Base-by-base conservation (phyloP, 495 filamentous ascomycete genomes). In the Immersiella caudata region DNA sequence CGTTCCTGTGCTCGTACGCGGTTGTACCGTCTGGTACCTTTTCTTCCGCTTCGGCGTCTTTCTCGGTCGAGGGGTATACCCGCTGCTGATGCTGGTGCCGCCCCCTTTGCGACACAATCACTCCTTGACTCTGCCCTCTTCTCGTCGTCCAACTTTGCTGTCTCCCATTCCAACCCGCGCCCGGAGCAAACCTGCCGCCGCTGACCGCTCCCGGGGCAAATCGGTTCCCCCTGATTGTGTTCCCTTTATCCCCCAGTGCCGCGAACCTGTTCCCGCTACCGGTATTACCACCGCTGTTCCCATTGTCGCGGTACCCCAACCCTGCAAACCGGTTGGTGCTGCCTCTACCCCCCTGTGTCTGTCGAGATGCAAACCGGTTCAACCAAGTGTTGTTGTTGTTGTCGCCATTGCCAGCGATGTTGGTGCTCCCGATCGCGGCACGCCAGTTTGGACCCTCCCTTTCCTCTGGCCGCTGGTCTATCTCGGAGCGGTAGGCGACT, bases 401-500 rank as follows among this genome's bases (percentile, higher is more conserved):
- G 8, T 8, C 8, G 3, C 29, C 29, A 3, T 33, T 33, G 3
- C 8, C 29, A 33, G 3, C 29, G 29, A 3, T 33, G 29, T 33
- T 33, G 29, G 29, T 33, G 29, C 8, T 33, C 29, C 29, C 8
- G 3, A 33, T 4, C 11, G 40, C 40, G 2, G 40, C 40, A 12
- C 33, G 33, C 33, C 5, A 36, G 33, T 12, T 46, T 5, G 40
- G 3, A 8, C 29, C 8, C 29, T 33, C 29, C 29, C 29, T 33
- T 33, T 33, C 29, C 29, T 8, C 29, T 8, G 29, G 9, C 22
- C 71, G 70, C 18, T 54, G 20, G 51, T 54, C 20, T 54, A 21
- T 57, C 22, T 57, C 26, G 14, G 40, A 46, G 5, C 40, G 40
- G 21, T 74, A 77, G 1, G 76, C 77, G 6, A 52, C 55, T 14